Percentiles rank a stretch among this genome's conserved stretches.
Conservation (phyloP, 2,329 filamentous ascomycete genomes). For the Talaromyces marneffei region DNA sequence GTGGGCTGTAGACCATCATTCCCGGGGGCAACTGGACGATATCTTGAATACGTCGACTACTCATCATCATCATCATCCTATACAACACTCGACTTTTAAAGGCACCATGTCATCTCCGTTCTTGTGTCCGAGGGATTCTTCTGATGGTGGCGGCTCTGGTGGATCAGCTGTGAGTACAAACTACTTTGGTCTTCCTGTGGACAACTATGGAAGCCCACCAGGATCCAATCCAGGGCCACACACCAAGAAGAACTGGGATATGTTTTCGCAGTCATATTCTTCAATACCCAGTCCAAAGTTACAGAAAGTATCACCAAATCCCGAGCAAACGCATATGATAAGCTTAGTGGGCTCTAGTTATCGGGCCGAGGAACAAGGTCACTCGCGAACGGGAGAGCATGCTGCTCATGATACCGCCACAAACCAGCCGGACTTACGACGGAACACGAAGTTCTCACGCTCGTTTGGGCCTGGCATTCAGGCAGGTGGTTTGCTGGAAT, state of each 20-base stretch:
- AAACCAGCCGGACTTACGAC: background rate
- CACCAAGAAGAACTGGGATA: constrained; percentile 68
- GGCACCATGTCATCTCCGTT: constrained; percentile 52
- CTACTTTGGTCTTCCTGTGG: constrained; percentile 75
- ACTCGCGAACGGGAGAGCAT: background rate
- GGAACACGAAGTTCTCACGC: background rate
- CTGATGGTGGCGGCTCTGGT: constrained; percentile 27
- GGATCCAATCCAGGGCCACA: constrained; percentile 56
- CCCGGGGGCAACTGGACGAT: constrained; percentile 18
- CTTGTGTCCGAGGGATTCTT: constrained; percentile 43
- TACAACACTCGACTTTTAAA: constrained; percentile 49
- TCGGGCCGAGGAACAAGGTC: background rate
- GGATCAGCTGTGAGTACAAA: constrained; percentile 60
- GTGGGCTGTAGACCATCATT: constrained; percentile 13
- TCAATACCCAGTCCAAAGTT: constrained; percentile 49
- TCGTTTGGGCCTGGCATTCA: background rate
- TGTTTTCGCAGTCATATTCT: constrained; percentile 62
- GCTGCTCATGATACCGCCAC: background rate
- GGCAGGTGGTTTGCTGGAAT: background rate
- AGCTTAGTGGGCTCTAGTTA: constrained; percentile 54
- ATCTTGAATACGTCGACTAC: constrained; percentile 44
- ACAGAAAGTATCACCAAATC: constrained; percentile 15
- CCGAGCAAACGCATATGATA: constrained; percentile 30
- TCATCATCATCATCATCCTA: constrained; percentile 44
- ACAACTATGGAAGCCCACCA: constrained; percentile 54